Evolutionary conservation across 2,329 filamentous ascomycete species (phyloP).

Genomic region (Ophiostoma piceae): DNA sequence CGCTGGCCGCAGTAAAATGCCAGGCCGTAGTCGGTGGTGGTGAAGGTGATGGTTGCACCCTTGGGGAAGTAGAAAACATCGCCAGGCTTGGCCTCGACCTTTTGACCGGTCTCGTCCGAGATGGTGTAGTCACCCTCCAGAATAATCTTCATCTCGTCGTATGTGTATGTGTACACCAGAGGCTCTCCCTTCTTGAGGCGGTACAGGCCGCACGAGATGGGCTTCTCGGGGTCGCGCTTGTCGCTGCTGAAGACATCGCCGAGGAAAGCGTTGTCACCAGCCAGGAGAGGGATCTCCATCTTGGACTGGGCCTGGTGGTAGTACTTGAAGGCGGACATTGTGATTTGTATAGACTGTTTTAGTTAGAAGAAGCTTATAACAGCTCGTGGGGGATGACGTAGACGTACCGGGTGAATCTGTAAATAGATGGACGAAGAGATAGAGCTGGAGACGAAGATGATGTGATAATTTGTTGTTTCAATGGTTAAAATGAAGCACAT

Average conservation of each 20-base stretch:
- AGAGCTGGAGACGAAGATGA: neutral
- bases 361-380: neutral
- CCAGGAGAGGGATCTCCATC: slow-evolving; percentile 12
- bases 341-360: neutral
- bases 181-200: slow-evolving; percentile 16
- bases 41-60: slow-evolving; percentile 16
- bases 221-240: slow-evolving; percentile 14
- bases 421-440: neutral
- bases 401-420: neutral
- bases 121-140: slow-evolving; percentile 17
- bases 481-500: neutral
- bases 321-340: slow-evolving; percentile 12
- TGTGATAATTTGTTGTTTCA: neutral
- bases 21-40: slow-evolving; percentile 10
- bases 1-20: slow-evolving; percentile 15
- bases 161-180: slow-evolving; percentile 11
- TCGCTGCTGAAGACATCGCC: slow-evolving; percentile 13
- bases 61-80: slow-evolving; percentile 17
- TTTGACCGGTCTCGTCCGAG: slow-evolving; percentile 12
- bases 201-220: slow-evolving; percentile 16
- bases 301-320: slow-evolving; percentile 17
- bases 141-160: slow-evolving; percentile 16
- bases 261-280: slow-evolving; percentile 12
- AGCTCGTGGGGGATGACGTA: too few relatives aligned
- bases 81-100: slow-evolving; percentile 12